A percentile compares a stretch with the other conserved stretches of the same genome.
These are phyloP conservation scores for Athelia sp. DNA, from an alignment of 1,284 basidiomycete species.

Conservation along the genomic window DNA sequence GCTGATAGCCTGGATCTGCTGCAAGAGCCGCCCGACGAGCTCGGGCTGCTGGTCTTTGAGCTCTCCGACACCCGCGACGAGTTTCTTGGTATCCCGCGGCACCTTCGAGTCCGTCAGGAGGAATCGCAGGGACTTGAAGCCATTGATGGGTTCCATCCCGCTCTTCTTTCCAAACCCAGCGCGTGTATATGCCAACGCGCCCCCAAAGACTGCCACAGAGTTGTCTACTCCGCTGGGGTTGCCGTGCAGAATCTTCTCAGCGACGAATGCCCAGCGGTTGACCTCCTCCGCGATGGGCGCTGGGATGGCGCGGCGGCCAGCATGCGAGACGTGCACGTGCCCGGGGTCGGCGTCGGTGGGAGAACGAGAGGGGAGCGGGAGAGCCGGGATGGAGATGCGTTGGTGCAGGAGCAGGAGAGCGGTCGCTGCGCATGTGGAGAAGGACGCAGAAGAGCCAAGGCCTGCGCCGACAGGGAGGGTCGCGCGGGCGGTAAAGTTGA, in stretches of 20 bases:
- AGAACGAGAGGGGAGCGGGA: conserved; percentile 38
- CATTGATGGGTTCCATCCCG: conserved; percentile 82
- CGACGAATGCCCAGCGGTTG: conserved; percentile 92
- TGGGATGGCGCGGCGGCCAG: conserved; percentile 61
- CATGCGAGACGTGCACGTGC: conserved; percentile 58
- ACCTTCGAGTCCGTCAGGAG: conserved; percentile 92
- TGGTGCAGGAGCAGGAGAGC: conserved; percentile 72
- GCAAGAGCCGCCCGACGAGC: conserved; percentile 68
- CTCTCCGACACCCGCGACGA: conserved; percentile 84
- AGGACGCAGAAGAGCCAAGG: conserved; percentile 95
- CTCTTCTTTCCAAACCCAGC: conserved; percentile 72
- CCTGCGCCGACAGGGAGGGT: conserved; percentile 99
- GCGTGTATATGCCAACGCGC: conserved; percentile 88
- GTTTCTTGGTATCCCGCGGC: conserved; percentile 88
- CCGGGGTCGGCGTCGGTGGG: conserved; percentile 34
- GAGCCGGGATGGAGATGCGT: conserved; percentile 50
- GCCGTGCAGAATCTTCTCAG: conserved; percentile 96
- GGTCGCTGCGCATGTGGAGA: conserved; percentile 83
- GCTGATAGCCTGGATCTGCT: conserved; percentile 77
- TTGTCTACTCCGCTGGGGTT: conserved; percentile 99
- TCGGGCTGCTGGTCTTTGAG: conserved; percentile 79
- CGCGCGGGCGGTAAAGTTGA: conserved; percentile 82
- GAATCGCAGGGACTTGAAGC: conserved; percentile 74
- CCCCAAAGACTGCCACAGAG: conserved; percentile 89
- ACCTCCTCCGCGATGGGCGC: conserved; percentile 65